Percentiles rank a stretch among this genome's conserved stretches.
Evolutionary conservation across 2,329 filamentous ascomycete species (phyloP).

Genomic region (Pyricularia grisea): DNA sequence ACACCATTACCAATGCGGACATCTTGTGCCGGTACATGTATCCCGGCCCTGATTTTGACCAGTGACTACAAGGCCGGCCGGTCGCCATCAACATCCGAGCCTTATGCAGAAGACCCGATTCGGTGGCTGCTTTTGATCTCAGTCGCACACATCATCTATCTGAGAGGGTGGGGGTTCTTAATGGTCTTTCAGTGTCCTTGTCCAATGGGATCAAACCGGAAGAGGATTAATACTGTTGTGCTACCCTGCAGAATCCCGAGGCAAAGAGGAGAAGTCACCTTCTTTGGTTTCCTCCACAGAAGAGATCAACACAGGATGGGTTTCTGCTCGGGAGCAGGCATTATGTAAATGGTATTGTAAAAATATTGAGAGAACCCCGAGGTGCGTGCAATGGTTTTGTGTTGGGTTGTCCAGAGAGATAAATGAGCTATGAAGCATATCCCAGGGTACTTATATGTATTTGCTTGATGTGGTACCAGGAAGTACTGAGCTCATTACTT

Average conservation of each 20-base stretch:
- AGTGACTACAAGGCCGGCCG: background rate
- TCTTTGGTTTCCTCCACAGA: background rate
- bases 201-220: background rate
- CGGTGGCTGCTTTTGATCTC: background rate
- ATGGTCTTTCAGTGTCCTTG: too few species aligned
- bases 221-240: background rate
- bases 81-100: background rate
- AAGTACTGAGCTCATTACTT: too few species aligned
- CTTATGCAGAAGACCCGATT: background rate
- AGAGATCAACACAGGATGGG: background rate
- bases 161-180: background rate
- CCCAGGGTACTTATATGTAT: too few species aligned
- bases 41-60: background rate
- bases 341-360: background rate
- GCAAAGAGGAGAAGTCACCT: background rate
- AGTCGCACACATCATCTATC: background rate
- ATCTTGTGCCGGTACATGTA: background rate
- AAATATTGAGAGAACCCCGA: too few species aligned
- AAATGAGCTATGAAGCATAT: too few species aligned
- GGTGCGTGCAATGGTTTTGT: too few species aligned
- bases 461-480: too few species aligned
- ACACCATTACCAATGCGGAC: background rate
- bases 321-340: background rate
- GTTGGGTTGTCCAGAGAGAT: too few species aligned
- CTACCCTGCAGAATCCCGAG: background rate